Evolutionary conservation across 75 land plant genomes (phyloP), one percentile per base, ranked within the genome.

Genomic region (Isoetes taiwanensis): DNA sequence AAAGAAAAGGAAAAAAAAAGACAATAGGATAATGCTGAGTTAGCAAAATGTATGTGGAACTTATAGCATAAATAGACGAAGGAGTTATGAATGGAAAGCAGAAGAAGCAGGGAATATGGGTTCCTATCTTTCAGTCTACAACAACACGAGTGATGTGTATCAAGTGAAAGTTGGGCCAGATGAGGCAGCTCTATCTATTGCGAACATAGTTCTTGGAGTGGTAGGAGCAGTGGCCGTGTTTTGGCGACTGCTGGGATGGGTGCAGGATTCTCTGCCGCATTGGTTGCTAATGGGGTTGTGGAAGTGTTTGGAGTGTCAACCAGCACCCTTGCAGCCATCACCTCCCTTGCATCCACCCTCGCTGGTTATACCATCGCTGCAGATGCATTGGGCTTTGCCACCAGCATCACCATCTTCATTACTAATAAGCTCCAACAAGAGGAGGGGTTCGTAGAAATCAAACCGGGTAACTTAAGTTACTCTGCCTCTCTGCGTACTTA

Each of bases 271-370:
- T 6, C 50, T 4, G 4, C 50, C 25, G 4, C 8, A 6, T 23
- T 46, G 16, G 50, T 46, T n/a, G 50, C 50, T 23, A 46, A 46
- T 8, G 50, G 50, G 50, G 16, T 46, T 46, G 50, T 46, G n/a
- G 5, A n/a, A n/a, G 16, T 46, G n/a, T 46, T 46, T 46, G 50
- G 50, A 19, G 50, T 46, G 16, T 8, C 50, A 19, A 46, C 50
- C 16, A 46, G 50, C 5, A 6, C n/a, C 21, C 16, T 46, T 46
- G 50, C 50, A 19, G 50, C 50, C 16, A 8, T n/a, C 25, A 46
- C 50, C 25, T 19, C 6, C 4, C 21, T 23, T 6, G 50, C 50
- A 8, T 19, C 50, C 16, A 46, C 8, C 21, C 16, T 46, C 50
- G 39, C 39, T 9, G 39, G 39, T 14, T 9, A 14, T 9, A 3